These are phyloP conservation scores for Malania oleifera DNA, from an alignment of 164 flowering plant species.

Conservation along the genomic window DNA sequence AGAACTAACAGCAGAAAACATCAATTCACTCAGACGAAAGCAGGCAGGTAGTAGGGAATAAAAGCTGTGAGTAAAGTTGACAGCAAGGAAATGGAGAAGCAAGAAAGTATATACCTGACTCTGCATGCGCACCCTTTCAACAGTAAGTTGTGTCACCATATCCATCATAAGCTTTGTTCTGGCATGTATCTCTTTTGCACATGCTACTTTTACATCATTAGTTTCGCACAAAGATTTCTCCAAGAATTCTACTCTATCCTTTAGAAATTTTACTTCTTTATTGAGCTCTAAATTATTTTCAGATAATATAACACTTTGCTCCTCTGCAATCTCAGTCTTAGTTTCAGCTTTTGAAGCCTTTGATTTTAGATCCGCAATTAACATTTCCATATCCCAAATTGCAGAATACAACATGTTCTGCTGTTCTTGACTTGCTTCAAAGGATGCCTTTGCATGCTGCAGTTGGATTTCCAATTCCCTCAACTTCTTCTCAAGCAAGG, in stretches of 20 bases:
- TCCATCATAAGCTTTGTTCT: slow-evolving; percentile 2
- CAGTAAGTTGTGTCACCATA: not conserved
- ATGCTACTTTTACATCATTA: not conserved
- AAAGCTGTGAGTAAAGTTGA: not conserved
- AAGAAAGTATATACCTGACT: not conserved
- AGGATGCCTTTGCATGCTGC: slow-evolving; percentile 1
- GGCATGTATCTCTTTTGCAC: not conserved
- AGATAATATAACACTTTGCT: not conserved
- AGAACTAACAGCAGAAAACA: not conserved
- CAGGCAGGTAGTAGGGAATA: not conserved
- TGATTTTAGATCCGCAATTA: not conserved
- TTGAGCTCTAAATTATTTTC: not conserved
- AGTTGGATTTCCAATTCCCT: slow-evolving; percentile 1
- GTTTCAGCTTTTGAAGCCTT: not conserved
- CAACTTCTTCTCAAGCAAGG: not conserved
- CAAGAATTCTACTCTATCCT: not conserved
- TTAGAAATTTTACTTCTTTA: not conserved
- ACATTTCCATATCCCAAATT: not conserved
- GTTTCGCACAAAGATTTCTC: not conserved
- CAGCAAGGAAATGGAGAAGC: not conserved
- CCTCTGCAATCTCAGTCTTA: not conserved
- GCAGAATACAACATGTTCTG: slow-evolving; percentile 3
- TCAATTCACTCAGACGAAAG: not conserved
- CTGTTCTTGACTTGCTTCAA: slow-evolving; percentile 2
- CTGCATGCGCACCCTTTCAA: not conserved